Percentiles rank a stretch among this genome's conserved stretches.
phyloP scores from a whole-genome alignment of 1,139 yeast species.

The Geotrichum reessii region DNA sequence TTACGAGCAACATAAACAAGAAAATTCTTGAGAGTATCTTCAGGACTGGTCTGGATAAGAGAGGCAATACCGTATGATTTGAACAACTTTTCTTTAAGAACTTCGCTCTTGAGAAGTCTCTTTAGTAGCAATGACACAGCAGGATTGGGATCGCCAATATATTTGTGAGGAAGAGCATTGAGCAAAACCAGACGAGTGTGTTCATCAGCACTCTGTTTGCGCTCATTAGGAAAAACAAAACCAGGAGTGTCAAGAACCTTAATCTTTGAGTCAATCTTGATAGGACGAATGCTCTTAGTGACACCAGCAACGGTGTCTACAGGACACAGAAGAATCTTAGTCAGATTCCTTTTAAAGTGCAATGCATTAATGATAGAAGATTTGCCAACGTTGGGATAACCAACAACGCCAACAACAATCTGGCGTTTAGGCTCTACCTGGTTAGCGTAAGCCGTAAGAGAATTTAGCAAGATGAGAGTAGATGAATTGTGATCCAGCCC shows the following conservation, averaged over 20 bases:
- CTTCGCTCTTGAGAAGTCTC: conserved; percentile 51
- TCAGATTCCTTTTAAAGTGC: conserved; percentile 59
- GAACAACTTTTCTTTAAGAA: conserved; percentile 71
- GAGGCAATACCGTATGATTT: conserved; percentile 75
- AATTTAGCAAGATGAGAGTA: conserved; percentile 65
- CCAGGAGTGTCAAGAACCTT: conserved; percentile 95
- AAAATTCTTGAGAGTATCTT: conserved; percentile 54
- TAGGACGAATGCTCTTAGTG: conserved; percentile 84
- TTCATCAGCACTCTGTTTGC: conserved; percentile 50
- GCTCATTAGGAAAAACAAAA: conserved; percentile 81
- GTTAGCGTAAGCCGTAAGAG: conserved; percentile 79
- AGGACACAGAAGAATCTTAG: conserved; percentile 67
- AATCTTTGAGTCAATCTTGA: conserved; percentile 82
- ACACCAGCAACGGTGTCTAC: conserved; percentile 98
- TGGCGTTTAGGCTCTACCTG: conserved; percentile 82
- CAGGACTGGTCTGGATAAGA: conserved; percentile 47
- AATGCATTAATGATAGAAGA: conserved; percentile 90
- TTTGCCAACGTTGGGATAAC: conserved; percentile 94
- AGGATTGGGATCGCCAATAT: conserved; percentile 73
- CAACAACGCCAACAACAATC: conserved; percentile 91
- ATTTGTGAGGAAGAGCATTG: conserved; percentile 86
- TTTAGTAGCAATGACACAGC: conserved; percentile 74
- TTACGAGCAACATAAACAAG: conserved; percentile 89
- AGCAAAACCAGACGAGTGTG: conserved; percentile 83
- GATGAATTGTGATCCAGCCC: conserved; percentile 61